These are phyloP conservation scores for Trichoderma polysporum DNA, from an alignment of 2,329 filamentous ascomycete genomes.

Conservation along the genomic window DNA sequence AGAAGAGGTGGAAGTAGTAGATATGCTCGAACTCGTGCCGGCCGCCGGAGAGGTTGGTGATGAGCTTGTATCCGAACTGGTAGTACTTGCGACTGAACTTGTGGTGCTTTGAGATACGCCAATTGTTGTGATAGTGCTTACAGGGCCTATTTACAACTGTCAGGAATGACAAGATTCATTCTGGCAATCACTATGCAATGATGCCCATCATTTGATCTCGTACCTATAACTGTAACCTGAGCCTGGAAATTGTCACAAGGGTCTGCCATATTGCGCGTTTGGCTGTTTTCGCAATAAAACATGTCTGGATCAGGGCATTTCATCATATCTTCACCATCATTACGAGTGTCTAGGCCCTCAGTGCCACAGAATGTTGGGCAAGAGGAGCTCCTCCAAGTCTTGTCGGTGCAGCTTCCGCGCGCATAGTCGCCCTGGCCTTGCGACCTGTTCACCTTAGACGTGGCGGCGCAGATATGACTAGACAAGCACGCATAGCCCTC, in stretches of 20 bases:
- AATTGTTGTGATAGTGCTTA: neutral
- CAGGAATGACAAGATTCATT: neutral
- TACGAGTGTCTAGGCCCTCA: neutral
- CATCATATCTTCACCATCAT: conserved; percentile 4
- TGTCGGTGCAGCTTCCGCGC: conserved; percentile 38
- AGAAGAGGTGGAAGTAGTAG: neutral
- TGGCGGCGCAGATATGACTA: conserved; percentile 37
- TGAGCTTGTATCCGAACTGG: neutral
- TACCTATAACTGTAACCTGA: neutral
- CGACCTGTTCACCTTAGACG: conserved; percentile 29
- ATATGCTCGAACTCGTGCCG: neutral
- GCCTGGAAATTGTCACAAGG: too few species aligned
- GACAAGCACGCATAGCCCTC: conserved; percentile 39
- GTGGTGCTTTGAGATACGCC: neutral
- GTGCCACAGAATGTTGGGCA: conserved; percentile 36
- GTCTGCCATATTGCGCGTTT: too few species aligned
- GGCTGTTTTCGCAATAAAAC: neutral
- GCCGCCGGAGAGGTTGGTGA: neutral
- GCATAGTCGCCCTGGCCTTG: conserved; percentile 28
- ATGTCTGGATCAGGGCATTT: conserved; percentile 9
- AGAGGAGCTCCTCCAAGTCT: conserved; percentile 30
- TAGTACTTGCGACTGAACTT: neutral
- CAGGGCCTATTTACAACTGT: neutral
- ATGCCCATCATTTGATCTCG: too few species aligned
- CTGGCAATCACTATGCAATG: too few species aligned